phyloP scores from a whole-genome alignment of 2,329 filamentous ascomycete species.

The Penicillium nordicum region DNA sequence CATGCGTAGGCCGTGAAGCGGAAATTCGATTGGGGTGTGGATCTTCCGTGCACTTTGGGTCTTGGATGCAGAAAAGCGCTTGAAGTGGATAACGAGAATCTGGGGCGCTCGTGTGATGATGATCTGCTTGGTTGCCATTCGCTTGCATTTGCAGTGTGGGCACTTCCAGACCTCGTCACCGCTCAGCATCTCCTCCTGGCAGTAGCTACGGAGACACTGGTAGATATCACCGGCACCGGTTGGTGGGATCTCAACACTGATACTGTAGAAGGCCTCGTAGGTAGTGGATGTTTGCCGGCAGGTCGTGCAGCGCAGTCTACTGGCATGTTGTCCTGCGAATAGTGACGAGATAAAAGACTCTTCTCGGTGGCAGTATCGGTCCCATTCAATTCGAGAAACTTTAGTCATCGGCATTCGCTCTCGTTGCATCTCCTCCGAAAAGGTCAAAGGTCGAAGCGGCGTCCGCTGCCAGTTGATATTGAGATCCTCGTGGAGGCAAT shows the following conservation, averaged over 20 bases:
- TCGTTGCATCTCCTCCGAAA: conserved; percentile 58
- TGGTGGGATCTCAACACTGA: conserved; percentile 67
- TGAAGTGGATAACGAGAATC: conserved; percentile 73
- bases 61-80: conserved; percentile 61
- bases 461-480: conserved; percentile 63
- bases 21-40: conserved; percentile 69
- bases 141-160: conserved; percentile 66
- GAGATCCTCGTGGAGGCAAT: conserved; percentile 80
- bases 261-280: conserved; percentile 68
- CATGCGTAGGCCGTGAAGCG: conserved; percentile 66
- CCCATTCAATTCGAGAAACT: conserved; percentile 73
- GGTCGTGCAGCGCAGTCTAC: conserved; percentile 58
- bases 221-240: conserved; percentile 59
- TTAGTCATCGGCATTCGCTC: conserved; percentile 60
- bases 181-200: conserved; percentile 62
- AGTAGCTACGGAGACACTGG: conserved; percentile 68
- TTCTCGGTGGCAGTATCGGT: conserved; percentile 64
- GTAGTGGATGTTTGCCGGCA: conserved; percentile 63
- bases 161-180: conserved; percentile 70
- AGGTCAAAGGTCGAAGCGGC: conserved; percentile 57
- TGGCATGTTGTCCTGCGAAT: conserved; percentile 70
- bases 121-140: conserved; percentile 66
- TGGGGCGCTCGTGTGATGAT: conserved; percentile 75
- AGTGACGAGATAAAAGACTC: conserved; percentile 73
- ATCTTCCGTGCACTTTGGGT: conserved; percentile 63